Evolutionary conservation across 2,329 filamentous ascomycete species (phyloP).

Genomic region (Madurella mycetomatis): DNA sequence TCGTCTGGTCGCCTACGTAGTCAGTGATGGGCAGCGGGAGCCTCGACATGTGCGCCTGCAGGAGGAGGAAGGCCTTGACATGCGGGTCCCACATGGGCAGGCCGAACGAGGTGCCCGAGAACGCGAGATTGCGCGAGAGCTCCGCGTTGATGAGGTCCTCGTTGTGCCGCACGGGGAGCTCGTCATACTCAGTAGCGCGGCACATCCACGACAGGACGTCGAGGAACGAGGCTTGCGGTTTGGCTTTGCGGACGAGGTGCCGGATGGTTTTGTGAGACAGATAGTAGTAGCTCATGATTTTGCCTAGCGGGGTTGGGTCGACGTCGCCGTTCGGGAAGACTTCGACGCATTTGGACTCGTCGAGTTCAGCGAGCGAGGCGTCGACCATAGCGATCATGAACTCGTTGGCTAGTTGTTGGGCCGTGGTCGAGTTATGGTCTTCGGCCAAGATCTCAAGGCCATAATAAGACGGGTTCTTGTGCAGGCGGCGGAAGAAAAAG

Average conservation of each 20-base stretch:
- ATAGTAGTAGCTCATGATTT: constrained; percentile 99
- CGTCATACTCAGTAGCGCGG: constrained; percentile 90
- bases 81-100: constrained; percentile 98
- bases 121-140: constrained; percentile 74
- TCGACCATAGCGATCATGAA: constrained; percentile 94
- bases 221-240: constrained; percentile 68
- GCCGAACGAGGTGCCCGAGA: constrained; percentile 55
- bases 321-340: constrained; percentile 84
- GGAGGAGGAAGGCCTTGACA: constrained; percentile 87
- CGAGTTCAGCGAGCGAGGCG: constrained; percentile 75
- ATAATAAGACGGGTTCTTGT: constrained; percentile 98
- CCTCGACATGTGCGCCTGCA: constrained; percentile 93
- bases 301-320: constrained; percentile 83
- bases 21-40: constrained; percentile 91
- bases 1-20: constrained; percentile 90
- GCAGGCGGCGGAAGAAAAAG: constrained; percentile 94
- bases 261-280: constrained; percentile 92
- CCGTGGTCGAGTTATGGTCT: constrained; percentile 81
- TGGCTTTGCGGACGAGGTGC: constrained; percentile 72
- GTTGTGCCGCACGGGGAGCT: constrained; percentile 95
- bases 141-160: constrained; percentile 96
- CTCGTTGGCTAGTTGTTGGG: constrained; percentile 83
- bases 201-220: constrained; percentile 92
- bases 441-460: constrained; percentile 90
- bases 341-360: constrained; percentile 76